Evolutionary conservation across 805 yeast genomes (phyloP).

Genomic region (Sugiyamaella boreocaroliniensis): DNA sequence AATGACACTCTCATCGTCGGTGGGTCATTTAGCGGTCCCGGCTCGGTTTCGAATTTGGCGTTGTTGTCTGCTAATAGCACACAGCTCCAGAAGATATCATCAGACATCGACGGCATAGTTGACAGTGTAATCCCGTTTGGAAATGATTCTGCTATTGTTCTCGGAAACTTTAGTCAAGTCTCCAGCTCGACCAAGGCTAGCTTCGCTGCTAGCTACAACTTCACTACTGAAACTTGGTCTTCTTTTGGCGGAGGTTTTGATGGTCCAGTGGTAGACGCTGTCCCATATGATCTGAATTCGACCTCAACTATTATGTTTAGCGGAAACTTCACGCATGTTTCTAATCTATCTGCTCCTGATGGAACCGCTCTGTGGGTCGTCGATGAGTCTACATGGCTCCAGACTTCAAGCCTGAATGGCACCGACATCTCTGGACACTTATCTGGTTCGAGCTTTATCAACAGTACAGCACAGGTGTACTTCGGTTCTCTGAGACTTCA

Average conservation of each 20-base stretch:
- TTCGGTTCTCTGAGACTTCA: slow-evolving; percentile 28
- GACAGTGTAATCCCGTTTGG: slow-evolving; percentile 25
- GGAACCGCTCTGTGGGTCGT: slow-evolving; percentile 22
- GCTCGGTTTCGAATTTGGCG: slow-evolving; percentile 5
- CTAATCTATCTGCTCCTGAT: not conserved
- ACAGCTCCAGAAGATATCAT: slow-evolving; percentile 21
- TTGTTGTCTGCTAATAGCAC: slow-evolving; percentile 7
- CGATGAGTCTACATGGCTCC: slow-evolving; percentile 18
- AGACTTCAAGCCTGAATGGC: slow-evolving; percentile 9
- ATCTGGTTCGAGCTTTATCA: slow-evolving; percentile 8
- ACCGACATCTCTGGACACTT: slow-evolving; percentile 13
- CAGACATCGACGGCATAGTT: slow-evolving; percentile 39
- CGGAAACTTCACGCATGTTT: slow-evolving; percentile 20
- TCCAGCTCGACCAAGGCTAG: slow-evolving; percentile 5
- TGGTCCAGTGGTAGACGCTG: slow-evolving; percentile 16
- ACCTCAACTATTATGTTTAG: slow-evolving; percentile 24
- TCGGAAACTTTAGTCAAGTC: slow-evolving; percentile 39
- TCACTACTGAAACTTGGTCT: slow-evolving; percentile 10
- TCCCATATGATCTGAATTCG: slow-evolving; percentile 18
- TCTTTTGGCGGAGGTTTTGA: slow-evolving; percentile 19
- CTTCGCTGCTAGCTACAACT: slow-evolving; percentile 18
- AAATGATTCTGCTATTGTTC: slow-evolving; percentile 36
- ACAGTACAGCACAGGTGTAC: slow-evolving; percentile 17
- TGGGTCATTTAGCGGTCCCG: slow-evolving; percentile 40
- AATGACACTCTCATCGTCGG: not conserved